A percentile compares a stretch with the other conserved stretches of the same genome.
phyloP scores from a whole-genome alignment of 805 yeast genomes.

The Ogataea saltuana region DNA sequence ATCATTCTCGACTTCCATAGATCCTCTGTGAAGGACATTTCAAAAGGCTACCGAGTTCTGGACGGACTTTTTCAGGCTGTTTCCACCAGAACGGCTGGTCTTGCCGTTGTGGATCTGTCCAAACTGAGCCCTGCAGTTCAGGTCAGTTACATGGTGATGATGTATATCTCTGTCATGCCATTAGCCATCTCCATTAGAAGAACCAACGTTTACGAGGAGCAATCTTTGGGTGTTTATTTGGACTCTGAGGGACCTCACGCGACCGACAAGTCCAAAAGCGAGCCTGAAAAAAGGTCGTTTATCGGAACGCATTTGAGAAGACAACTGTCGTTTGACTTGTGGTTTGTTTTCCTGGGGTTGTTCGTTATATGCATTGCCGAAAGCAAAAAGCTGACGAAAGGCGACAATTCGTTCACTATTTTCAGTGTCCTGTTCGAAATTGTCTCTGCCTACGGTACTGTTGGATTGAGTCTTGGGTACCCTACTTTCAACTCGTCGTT shows the following conservation, averaged over 20 bases:
- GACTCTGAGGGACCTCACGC: slow-evolving; percentile 38
- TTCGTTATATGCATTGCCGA: slow-evolving; percentile 88
- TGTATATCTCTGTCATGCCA: slow-evolving; percentile 97
- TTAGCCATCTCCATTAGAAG: slow-evolving; percentile 94
- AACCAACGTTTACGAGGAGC: slow-evolving; percentile 97
- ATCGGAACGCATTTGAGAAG: slow-evolving; percentile 86
- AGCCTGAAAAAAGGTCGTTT: slow-evolving; percentile 48
- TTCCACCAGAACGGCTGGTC: slow-evolving; percentile 93
- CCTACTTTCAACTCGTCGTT: slow-evolving; percentile 69
- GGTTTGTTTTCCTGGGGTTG: slow-evolving; percentile 87
- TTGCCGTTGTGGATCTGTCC: slow-evolving; percentile 69
- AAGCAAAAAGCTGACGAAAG: slow-evolving; percentile 55
- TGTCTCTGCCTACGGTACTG: slow-evolving; percentile 95
- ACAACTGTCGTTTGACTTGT: slow-evolving; percentile 89
- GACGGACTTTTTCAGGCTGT: slow-evolving; percentile 90
- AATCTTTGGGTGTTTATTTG: slow-evolving; percentile 83
- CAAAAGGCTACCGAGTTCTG: slow-evolving; percentile 68
- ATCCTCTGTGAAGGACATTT: slow-evolving; percentile 49
- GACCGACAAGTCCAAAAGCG: slow-evolving; percentile 40
- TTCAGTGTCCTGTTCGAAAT: slow-evolving; percentile 83
- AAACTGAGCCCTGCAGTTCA: slow-evolving; percentile 86
- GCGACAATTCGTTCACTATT: slow-evolving; percentile 54
- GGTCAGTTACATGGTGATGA: slow-evolving; percentile 92
- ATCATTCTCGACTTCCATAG: slow-evolving; percentile 71
- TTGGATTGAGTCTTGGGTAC: slow-evolving; percentile 87